Conservation (phyloP, 139 green algal genomes). For the Coelastrella sp. region DNA sequence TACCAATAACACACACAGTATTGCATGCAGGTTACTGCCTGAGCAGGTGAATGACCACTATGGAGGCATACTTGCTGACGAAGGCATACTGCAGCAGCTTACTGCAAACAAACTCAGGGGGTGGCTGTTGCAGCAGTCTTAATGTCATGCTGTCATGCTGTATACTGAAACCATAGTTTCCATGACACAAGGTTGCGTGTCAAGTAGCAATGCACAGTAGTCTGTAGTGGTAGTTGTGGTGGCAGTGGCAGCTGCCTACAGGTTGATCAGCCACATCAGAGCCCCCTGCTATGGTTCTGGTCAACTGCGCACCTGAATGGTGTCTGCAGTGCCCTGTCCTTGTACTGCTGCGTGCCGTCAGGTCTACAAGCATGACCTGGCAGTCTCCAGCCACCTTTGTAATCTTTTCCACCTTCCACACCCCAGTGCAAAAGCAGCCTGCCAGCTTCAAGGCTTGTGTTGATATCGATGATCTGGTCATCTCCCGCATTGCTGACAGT, state of each 20-base stretch:
- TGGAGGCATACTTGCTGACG: no score
- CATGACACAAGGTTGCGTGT: no score
- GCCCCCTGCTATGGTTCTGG: not conserved
- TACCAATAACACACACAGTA: not conserved
- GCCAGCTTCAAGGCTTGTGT: slow-evolving; percentile 58
- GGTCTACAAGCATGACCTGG: slow-evolving; percentile 71
- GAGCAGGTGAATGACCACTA: not conserved
- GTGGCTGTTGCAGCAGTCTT: no score
- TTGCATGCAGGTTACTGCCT: not conserved
- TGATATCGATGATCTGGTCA: slow-evolving; percentile 52
- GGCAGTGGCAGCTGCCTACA: not conserved
- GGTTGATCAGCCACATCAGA: not conserved
- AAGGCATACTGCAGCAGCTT: no score
- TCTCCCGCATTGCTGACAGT: slow-evolving; percentile 23
- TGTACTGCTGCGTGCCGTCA: slow-evolving; percentile 92
- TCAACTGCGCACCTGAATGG: slow-evolving; percentile 70
- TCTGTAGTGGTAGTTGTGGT: not conserved
- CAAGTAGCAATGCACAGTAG: no score
- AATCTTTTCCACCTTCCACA: slow-evolving; percentile 83
- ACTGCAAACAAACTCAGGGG: no score
- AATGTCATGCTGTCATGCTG: no score
- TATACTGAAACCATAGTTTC: no score
- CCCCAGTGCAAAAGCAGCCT: slow-evolving; percentile 94
- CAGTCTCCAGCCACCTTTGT: slow-evolving; percentile 91
- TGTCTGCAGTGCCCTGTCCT: slow-evolving; percentile 95